Base-by-base conservation (phyloP, 2,329 filamentous ascomycete genomes). In the Calonectria honghensis region DNA sequence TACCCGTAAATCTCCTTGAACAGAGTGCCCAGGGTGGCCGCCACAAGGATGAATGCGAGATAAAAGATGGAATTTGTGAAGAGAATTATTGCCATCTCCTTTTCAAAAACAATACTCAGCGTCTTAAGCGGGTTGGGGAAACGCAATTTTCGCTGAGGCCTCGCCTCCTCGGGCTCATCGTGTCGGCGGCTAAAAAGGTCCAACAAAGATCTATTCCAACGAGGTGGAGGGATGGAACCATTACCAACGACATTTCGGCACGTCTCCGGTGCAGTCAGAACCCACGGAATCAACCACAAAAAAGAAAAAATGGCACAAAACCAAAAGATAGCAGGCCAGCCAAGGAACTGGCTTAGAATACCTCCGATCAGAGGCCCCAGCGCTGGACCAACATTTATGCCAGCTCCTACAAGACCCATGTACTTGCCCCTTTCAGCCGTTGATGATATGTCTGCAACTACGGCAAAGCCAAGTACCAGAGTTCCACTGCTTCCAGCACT, bases 271-370 rank as follows among this genome's bases (percentile, higher is more conserved):
- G 93, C 86, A 6, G 90, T 86, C 14, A 93, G 77, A 3, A 88
- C 79, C 73, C 91, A 90, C 0, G 91, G 87, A 3, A 93, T 73
- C 35, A 93, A 82, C 82, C 90, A 90, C 0, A 85, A 83, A 4
- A 83, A 82, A 24, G 87, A 85, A 45, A 90, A 84, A 48, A 94
- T 92, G 48, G 90, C 87, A 71, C 93, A 87, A 79, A 94, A 93
- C 92, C 92, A 94, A 79, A 94, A 94, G 71, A 94, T 91, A 70
- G 90, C 88, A n/a, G 90, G 86, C 93, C 93, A 95, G 11, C 91
- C 92, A 0, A 93, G 86, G 74, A 90, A 93, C 76, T 93, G 86
- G 24, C 89, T 88, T 24, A 95, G 83, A 1, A 94, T 76, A 1
- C 93, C 93, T 18, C 93, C 93, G 4, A 94, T 85, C 1, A 93